Evolutionary conservation across 2,329 filamentous ascomycete species (phyloP).

Genomic region (Calycina marina): DNA sequence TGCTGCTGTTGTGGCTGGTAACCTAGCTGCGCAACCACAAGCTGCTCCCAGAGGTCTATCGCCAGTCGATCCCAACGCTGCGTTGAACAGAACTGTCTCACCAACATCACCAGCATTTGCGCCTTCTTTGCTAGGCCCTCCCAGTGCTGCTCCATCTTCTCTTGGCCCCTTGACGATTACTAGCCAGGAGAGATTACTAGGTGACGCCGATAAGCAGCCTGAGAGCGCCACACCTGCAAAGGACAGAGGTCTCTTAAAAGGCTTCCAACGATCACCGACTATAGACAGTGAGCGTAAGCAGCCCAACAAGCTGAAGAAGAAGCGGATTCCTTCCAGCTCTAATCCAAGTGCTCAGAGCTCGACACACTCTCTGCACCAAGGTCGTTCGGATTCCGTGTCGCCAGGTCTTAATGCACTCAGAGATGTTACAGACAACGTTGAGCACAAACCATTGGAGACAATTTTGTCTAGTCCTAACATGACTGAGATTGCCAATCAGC

Average conservation of each 20-base stretch:
- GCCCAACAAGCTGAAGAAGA: conserved; percentile 88
- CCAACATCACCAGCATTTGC: conserved; percentile 9
- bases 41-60: background rate
- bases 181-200: conserved; percentile 35
- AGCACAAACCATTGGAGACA: conserved; percentile 17
- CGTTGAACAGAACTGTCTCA: conserved; percentile 8
- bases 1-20: background rate
- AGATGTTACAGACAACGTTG: conserved; percentile 18
- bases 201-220: conserved; percentile 8
- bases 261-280: conserved; percentile 57
- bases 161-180: conserved; percentile 23
- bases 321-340: conserved; percentile 53
- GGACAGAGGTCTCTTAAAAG: conserved; percentile 51
- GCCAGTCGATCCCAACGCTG: background rate
- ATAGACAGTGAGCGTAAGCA: conserved; percentile 50
- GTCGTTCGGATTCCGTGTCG: conserved; percentile 17
- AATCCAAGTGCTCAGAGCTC: conserved; percentile 89
- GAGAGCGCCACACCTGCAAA: conserved; percentile 29
- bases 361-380: conserved; percentile 52
- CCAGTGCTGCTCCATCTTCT: conserved; percentile 13
- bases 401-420: conserved; percentile 21
- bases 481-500: conserved; percentile 3
- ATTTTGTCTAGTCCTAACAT: conserved; percentile 12
- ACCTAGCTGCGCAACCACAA: background rate
- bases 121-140: conserved; percentile 9